A percentile compares a stretch with the other conserved stretches of the same genome.
Evolutionary conservation across 371 early-diverging fungal species (phyloP).

Genomic region (Catenaria anguillulae): DNA sequence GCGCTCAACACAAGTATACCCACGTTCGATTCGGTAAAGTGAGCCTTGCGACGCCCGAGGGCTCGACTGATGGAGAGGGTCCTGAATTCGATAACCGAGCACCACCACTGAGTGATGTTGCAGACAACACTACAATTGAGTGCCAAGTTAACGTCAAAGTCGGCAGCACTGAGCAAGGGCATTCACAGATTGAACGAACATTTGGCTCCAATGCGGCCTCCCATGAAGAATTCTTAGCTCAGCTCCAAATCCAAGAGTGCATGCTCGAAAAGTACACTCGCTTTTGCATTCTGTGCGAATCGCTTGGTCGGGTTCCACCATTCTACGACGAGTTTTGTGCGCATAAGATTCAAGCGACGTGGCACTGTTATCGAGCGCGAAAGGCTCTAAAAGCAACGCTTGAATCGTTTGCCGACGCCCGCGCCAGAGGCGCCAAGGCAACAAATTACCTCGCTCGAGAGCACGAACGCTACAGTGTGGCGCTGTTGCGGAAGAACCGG

Average conservation of each 20-base stretch:
- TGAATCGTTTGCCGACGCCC: no score
- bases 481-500: constrained; percentile 12
- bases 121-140: no score
- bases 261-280: constrained; percentile 18
- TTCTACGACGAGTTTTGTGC: constrained; percentile 29
- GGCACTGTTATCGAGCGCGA: constrained; percentile 15
- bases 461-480: constrained; percentile 5
- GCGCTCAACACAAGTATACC: constrained; percentile 22
- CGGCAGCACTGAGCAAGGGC: no score
- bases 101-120: no score
- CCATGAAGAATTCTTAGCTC: neutral
- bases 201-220: neutral
- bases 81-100: neutral
- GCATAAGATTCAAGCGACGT: constrained; percentile 24
- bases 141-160: no score
- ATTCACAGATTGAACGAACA: constrained; percentile 7
- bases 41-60: neutral
- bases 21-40: constrained; percentile 18
- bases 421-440: neutral
- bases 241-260: constrained; percentile 16
- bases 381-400: constrained; percentile 13
- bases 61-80: neutral
- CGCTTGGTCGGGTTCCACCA: constrained; percentile 14
- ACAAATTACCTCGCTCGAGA: neutral
- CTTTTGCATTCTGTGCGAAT: constrained; percentile 19